phyloP scores from a whole-genome alignment of 805 yeast species.

The Saccharomyces paradoxus region DNA sequence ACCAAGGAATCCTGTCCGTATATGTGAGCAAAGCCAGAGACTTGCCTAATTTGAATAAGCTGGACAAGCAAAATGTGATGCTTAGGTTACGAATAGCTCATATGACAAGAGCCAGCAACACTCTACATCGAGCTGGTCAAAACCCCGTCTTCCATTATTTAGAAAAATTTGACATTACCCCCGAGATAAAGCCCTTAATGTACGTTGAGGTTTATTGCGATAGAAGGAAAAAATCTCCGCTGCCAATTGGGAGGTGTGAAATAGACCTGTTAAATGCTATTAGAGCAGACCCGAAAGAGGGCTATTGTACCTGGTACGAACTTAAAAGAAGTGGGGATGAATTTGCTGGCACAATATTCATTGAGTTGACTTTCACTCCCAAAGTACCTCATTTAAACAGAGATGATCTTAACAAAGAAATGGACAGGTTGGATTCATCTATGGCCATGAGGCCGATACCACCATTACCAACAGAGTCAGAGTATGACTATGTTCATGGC shows the following conservation, averaged over 20 bases:
- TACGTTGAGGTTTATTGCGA: slow-evolving; percentile 57
- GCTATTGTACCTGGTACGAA: slow-evolving; percentile 80
- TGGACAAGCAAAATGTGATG: slow-evolving; percentile 92
- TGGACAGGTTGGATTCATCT: slow-evolving; percentile 19
- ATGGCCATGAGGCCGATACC: slow-evolving; percentile 28
- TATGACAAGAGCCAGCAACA: slow-evolving; percentile 68
- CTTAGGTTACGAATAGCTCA: slow-evolving; percentile 76
- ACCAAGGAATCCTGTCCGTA: slow-evolving; percentile 53
- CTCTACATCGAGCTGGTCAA: slow-evolving; percentile 85
- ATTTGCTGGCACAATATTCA: slow-evolving; percentile 79
- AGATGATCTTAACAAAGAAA: slow-evolving; percentile 8
- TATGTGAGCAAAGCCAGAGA: slow-evolving; percentile 77
- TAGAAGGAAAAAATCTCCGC: slow-evolving; percentile 83
- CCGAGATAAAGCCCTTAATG: slow-evolving; percentile 55
- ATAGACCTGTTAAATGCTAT: slow-evolving; percentile 72
- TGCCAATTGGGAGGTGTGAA: slow-evolving; percentile 73
- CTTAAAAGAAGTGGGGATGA: slow-evolving; percentile 51
- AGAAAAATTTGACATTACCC: slow-evolving; percentile 54
- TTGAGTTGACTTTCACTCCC: slow-evolving; percentile 90
- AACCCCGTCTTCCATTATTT: slow-evolving; percentile 84
- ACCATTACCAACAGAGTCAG: slow-evolving; percentile 23
- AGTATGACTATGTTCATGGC: slow-evolving; percentile 19
- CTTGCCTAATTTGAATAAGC: slow-evolving; percentile 73
- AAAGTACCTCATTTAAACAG: slow-evolving; percentile 11
- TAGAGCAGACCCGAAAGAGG: slow-evolving; percentile 56